Base-by-base conservation (phyloP, 331 rosid species). In the Cydonia oblonga region DNA sequence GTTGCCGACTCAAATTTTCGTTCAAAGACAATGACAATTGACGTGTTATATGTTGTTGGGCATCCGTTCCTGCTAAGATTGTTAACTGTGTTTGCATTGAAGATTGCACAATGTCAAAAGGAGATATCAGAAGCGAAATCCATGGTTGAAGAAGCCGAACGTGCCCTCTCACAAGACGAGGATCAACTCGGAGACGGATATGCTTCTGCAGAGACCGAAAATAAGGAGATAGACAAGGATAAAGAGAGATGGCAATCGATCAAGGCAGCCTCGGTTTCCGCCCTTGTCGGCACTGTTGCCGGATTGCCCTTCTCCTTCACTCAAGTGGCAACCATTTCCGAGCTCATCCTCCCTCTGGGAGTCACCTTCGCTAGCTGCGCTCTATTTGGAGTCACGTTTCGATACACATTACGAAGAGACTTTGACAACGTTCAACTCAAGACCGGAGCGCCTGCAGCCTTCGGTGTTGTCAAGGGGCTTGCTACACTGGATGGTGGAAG, bases 401-500 rank as follows among this genome's bases (percentile, higher is more conserved):
- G 98, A 57, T 90, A 90, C 72, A 53, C 92, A 3, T 19, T 89
- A 22, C 82, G 98, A 78, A 87, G 91, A 81, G 82, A 93, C 84
- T 71, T 90, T 78, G 91, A 93, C 59, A 83, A 93, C 62, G 33
- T 75, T 78, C 92, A 89, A 51, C 98, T 93, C 14, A 93, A 93
- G 83, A 84, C 97, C 2, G 98, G 98, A 35, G 74, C 83, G 24
- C 83, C 92, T 22, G 96, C 96, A 24, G 98, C 97, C 54, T 93
- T 93, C 62, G 95, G 89, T 35, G 82, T 93, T 44, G 95, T 90
- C 73, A 93, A 90, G 84, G 98, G 98, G 77, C 95, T 93, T 68
- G 95, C 81, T 63, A 86, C 81, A 19, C 72, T 90, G 25, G 80
- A 83, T 33, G 90, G 86, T 28, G 91, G 89, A 80, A 77, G 80